These are phyloP conservation scores for Phytopythium chamaehyphon DNA, from an alignment of 352 stramenopile genomes.

Conservation along the genomic window DNA sequence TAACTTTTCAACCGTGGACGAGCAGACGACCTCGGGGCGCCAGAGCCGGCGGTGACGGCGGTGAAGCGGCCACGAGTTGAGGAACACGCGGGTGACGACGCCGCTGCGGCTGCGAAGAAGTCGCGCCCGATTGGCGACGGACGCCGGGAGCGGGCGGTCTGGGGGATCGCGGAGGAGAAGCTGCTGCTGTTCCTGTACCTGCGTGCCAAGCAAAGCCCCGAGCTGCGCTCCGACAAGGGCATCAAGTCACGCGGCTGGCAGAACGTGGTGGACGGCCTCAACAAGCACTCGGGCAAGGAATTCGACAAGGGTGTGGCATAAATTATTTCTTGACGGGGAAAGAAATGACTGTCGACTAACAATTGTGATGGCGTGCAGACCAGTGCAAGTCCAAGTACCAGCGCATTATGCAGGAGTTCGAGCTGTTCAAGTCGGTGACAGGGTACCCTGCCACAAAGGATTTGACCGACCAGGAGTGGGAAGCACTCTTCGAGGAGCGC, in stretches of 20 bases:
- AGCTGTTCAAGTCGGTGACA: conserved; percentile 23
- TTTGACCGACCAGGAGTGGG: conserved; percentile 23
- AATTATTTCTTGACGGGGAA: neutral
- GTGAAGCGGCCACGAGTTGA: neutral
- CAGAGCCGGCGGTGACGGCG: neutral
- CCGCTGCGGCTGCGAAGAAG: neutral
- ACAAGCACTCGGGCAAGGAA: conserved; percentile 14
- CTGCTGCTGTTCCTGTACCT: conserved; percentile 28
- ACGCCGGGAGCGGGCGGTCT: conserved; percentile 6
- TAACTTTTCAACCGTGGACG: neutral
- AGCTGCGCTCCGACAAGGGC: conserved; percentile 13
- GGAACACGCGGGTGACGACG: neutral
- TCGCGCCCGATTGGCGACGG: neutral
- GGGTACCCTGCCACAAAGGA: conserved; percentile 12
- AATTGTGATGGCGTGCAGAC: conserved; percentile 7
- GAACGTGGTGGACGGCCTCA: conserved; percentile 19
- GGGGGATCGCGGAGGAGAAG: conserved; percentile 14
- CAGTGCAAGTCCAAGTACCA: conserved; percentile 33
- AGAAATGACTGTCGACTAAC: neutral
- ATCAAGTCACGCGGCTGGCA: conserved; percentile 20
- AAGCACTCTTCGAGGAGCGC: conserved; percentile 21
- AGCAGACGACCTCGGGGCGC: neutral
- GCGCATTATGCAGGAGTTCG: conserved; percentile 23
- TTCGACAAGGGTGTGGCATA: conserved; percentile 21
- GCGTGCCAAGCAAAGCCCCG: conserved; percentile 17